phyloP scores from a whole-genome alignment of 768 basidiomycete species.

The Boletus edulis region DNA sequence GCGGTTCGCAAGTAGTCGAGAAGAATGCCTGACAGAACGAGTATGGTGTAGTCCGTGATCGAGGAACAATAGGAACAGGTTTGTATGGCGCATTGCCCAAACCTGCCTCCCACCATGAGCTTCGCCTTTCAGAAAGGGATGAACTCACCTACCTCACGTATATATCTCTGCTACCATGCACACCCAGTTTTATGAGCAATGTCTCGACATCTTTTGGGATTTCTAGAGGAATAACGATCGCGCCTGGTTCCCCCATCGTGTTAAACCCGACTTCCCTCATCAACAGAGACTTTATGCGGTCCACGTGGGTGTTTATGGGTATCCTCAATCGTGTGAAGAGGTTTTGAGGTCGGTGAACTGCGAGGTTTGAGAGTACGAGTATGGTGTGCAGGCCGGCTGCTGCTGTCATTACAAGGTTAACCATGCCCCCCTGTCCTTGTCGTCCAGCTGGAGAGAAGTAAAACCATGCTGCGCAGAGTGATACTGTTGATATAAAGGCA shows the following conservation, averaged over 20 bases:
- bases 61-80: constrained; percentile 67
- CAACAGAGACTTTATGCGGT: constrained; percentile 48
- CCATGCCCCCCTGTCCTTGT: neutral
- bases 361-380: constrained; percentile 15
- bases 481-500: constrained; percentile 13
- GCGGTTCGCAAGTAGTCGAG: constrained; percentile 60
- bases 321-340: constrained; percentile 56
- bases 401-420: constrained; percentile 7
- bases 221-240: constrained; percentile 13
- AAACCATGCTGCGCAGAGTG: constrained; percentile 15
- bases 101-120: constrained; percentile 38
- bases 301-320: constrained; percentile 53
- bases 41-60: constrained; percentile 57
- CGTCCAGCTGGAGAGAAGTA: constrained; percentile 14
- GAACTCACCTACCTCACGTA: constrained; percentile 54
- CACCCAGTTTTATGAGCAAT: constrained; percentile 53
- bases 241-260: constrained; percentile 13
- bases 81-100: constrained; percentile 64
- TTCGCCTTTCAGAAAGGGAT: neutral
- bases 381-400: constrained; percentile 15
- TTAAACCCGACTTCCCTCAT: constrained; percentile 40
- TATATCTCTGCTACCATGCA: constrained; percentile 53
- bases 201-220: constrained; percentile 49
- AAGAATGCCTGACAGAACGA: constrained; percentile 51
- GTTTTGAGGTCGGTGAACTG: constrained; percentile 49